phyloP scores from a whole-genome alignment of 176 grass and related monocot genomes.

The Phoenix dactylifera region DNA sequence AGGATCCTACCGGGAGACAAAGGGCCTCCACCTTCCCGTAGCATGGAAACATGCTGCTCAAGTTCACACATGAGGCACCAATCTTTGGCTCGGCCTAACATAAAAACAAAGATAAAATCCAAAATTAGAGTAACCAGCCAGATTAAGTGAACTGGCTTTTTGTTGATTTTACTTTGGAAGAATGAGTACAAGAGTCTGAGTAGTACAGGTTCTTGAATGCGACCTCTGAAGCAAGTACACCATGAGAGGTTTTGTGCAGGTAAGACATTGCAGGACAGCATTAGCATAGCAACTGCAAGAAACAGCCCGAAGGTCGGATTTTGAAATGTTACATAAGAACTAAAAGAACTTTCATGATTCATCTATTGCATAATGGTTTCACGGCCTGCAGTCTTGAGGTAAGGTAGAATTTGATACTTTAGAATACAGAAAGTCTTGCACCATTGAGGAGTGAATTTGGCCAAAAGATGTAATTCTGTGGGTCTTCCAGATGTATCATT shows the following conservation, averaged over 20 bases:
- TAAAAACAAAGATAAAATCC: too few relatives aligned
- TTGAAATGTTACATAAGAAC: neutral
- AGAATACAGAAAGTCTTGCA: too few relatives aligned
- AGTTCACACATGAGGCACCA: slow-evolving; percentile 99
- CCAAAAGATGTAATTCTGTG: too few relatives aligned
- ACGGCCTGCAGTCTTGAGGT: too few relatives aligned
- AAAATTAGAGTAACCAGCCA: too few relatives aligned
- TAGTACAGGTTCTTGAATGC: slow-evolving; percentile 98
- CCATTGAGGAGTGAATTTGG: too few relatives aligned
- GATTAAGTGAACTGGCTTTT: too few relatives aligned
- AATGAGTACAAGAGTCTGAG: slow-evolving; percentile 14
- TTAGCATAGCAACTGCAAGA: slow-evolving; percentile 93
- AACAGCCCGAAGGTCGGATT: neutral
- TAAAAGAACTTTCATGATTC: slow-evolving; percentile 1
- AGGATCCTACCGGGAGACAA: slow-evolving; percentile 84
- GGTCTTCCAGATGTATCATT: too few relatives aligned
- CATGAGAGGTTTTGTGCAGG: slow-evolving; percentile 94
- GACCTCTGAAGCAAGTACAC: slow-evolving; percentile 87
- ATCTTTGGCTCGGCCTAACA: slow-evolving; percentile 69
- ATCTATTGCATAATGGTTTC: too few relatives aligned
- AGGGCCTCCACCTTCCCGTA: slow-evolving; percentile 69
- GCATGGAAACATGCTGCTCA: slow-evolving; percentile 86
- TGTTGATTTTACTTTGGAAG: too few relatives aligned
- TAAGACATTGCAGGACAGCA: slow-evolving; percentile 98
- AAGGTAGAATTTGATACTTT: too few relatives aligned